Evolutionary conservation across 176 grass and related monocot genomes (phyloP), one percentile per base, ranked within the genome.

Genomic region (Hyparrhenia diplandra): DNA sequence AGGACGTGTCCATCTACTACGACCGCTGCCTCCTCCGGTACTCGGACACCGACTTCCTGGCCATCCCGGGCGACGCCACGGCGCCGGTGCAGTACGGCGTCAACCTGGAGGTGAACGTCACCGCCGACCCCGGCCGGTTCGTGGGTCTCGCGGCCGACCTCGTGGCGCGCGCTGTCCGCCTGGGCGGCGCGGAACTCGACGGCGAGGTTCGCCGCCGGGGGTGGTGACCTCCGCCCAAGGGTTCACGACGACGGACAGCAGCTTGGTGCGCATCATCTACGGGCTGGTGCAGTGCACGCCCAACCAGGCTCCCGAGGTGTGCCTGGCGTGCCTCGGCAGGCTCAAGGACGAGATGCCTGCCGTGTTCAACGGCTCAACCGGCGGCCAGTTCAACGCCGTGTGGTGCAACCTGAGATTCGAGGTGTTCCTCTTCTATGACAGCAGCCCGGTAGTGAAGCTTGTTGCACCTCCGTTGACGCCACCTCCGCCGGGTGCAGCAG

Each of bases 261-360:
- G 16, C 9, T n/a, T 81, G 65, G 71, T 78, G 71, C 14, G 45
- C n/a, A 9, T 4, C 13, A 41, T 86, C n/a, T 86, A 86, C 23
- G 82, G 45, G 35, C 12, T 75, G 23, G 66, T 76, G n/a, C 87
- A 89, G 82, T 89, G 87, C 87, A 71, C 76, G 69, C 75, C 69
- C 37, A 42, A 80, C 28, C 81, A 18, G 70, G 17, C 76, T 63
- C 36, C 45, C 1, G 16, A 5, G 1, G 25, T 34, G 39, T 89
- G 87, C 87, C 14, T 21, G 11, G 10, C 6, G 30, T 84, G 76
- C 62, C 67, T 89, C 20, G 4, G 35, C 42, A 16, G 64, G 28
- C 58, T 74, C 28, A 49, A 14, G 29, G 65, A 29, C 9, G 54
- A 16, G 37, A 83, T 86, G 74, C 74, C 60, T 2, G 5, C 10